These are phyloP conservation scores for Suillus subaureus DNA, from an alignment of 768 basidiomycete species.

Conservation along the genomic window DNA sequence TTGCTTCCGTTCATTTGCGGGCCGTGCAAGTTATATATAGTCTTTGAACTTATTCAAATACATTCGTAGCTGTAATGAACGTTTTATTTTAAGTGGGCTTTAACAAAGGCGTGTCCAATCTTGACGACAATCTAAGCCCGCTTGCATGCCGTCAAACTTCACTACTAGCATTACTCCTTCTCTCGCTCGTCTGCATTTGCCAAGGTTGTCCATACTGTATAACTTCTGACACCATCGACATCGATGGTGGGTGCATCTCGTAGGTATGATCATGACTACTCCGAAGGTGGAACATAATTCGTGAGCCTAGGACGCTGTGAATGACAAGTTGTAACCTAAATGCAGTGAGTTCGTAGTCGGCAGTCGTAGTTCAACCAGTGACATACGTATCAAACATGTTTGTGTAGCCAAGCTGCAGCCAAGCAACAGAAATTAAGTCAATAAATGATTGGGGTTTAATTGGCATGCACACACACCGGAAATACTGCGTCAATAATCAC, in stretches of 20 bases:
- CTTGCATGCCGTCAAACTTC: not conserved
- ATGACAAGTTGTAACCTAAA: slow-evolving; percentile 23
- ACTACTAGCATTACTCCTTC: not conserved
- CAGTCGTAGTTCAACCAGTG: not conserved
- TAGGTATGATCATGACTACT: slow-evolving; percentile 14
- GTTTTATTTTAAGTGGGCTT: not conserved
- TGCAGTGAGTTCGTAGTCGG: not conserved
- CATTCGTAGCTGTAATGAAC: not conserved
- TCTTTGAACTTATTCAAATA: not conserved
- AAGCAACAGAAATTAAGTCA: not conserved
- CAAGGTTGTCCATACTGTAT: not conserved
- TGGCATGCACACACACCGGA: slow-evolving; percentile 11
- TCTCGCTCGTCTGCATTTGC: not conserved
- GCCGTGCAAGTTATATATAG: too few relatives aligned
- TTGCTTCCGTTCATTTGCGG: not conserved
- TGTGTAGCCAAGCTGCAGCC: not conserved
- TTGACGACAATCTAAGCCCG: not conserved
- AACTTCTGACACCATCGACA: too few relatives aligned
- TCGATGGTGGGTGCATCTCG: not conserved
- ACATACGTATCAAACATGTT: slow-evolving; percentile 3
- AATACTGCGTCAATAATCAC: slow-evolving; percentile 11
- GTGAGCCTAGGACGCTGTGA: slow-evolving; percentile 27
- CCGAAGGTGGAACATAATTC: slow-evolving; percentile 32
- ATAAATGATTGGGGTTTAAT: not conserved
- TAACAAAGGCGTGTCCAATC: not conserved